Conservation (phyloP, 2,329 filamentous ascomycete genomes). For the Nakataea oryzae region DNA sequence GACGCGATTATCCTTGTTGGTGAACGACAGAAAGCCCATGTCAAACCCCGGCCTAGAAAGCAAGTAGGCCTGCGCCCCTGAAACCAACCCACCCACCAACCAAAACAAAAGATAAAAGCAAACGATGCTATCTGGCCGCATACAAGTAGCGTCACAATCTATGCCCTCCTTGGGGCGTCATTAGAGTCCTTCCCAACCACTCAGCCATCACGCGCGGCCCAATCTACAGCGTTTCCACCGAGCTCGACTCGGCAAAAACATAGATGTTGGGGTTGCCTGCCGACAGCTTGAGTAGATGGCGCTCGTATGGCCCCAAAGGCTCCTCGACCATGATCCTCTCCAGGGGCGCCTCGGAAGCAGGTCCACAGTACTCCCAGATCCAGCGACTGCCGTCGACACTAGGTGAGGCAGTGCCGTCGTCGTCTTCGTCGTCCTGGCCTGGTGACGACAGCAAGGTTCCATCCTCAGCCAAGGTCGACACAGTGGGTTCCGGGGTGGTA, state of each 20-base stretch:
- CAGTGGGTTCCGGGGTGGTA: background rate
- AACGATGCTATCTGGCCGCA: background rate
- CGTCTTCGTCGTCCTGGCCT: background rate
- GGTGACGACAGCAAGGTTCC: background rate
- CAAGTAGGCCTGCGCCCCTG: background rate
- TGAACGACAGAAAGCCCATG: background rate
- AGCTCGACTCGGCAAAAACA: conserved; percentile 24
- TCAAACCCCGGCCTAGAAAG: background rate
- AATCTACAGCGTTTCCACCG: background rate
- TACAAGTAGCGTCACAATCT: background rate
- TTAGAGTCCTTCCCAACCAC: background rate
- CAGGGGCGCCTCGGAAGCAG: conserved; percentile 26
- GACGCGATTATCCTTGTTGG: background rate
- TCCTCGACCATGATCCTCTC: conserved; percentile 39
- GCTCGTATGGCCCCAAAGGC: conserved; percentile 40
- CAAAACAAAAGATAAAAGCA: background rate
- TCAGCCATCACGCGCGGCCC: background rate
- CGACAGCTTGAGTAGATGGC: conserved; percentile 32
- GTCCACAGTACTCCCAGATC: conserved; percentile 43
- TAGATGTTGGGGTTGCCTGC: conserved; percentile 31
- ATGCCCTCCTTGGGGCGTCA: background rate
- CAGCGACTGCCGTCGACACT: conserved; percentile 18
- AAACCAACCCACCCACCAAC: too few relatives aligned
- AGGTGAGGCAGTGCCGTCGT: background rate
- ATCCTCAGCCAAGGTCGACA: background rate